Conservation (phyloP, 352 stramenopile species). For the Thalassiosira pacifica region DNA sequence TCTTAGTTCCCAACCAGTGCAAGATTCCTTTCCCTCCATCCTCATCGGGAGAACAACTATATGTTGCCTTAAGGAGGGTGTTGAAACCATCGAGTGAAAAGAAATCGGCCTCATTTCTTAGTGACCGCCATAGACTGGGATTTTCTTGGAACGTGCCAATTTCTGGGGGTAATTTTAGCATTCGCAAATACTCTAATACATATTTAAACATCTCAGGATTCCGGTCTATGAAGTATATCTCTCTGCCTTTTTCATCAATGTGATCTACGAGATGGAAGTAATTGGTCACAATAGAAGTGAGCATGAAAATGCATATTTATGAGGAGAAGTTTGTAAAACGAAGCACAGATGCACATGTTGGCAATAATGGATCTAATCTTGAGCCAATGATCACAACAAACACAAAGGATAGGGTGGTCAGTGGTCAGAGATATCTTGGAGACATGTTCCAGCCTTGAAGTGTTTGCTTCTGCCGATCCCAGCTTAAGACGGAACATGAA, state of each 20-base stretch:
- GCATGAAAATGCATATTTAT: no score
- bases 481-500: no score
- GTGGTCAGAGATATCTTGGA: no score
- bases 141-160: slow-evolving; percentile 38
- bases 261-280: no score
- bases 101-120: slow-evolving; percentile 38
- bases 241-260: slow-evolving; percentile 32
- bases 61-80: slow-evolving; percentile 28
- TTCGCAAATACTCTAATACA: slow-evolving; percentile 41
- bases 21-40: slow-evolving; percentile 43
- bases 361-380: no score
- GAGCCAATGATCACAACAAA: no score
- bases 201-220: slow-evolving; percentile 47
- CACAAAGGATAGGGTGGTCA: no score
- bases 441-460: no score
- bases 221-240: slow-evolving; percentile 52
- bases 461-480: no score
- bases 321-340: no score
- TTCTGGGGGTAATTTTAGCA: slow-evolving; percentile 21
- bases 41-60: slow-evolving; percentile 27
- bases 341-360: no score
- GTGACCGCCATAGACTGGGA: slow-evolving; percentile 30
- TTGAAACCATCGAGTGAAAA: slow-evolving; percentile 36
- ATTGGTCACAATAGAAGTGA: no score
- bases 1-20: slow-evolving; percentile 53